Conservation (phyloP, 768 basidiomycete genomes). For the Trametes cubensis region DNA sequence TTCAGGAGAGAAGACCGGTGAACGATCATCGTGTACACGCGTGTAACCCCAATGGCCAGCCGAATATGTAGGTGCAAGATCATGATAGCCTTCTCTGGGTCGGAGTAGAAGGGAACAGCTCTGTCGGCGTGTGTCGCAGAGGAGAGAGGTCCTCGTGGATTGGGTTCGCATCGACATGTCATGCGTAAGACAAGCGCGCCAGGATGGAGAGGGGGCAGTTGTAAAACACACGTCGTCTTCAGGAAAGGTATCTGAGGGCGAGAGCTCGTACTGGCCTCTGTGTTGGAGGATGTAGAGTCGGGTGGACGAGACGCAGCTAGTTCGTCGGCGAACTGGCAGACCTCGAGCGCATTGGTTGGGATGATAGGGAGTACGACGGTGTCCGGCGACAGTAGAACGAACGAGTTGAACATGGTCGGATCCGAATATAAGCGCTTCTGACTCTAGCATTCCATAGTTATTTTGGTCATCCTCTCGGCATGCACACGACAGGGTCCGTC, state of each 20-base stretch:
- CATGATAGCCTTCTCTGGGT: constrained; percentile 29
- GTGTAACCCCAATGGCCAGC: constrained; percentile 2
- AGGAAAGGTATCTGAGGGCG: background rate
- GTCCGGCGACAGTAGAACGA: constrained; percentile 32
- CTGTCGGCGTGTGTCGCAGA: constrained; percentile 9
- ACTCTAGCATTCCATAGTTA: constrained; percentile 1
- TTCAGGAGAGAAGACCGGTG: constrained; percentile 29
- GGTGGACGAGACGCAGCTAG: background rate
- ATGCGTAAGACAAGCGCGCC: constrained; percentile 26
- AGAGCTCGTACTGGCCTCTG: background rate
- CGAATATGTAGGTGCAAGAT: constrained; percentile 25
- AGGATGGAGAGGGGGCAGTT: constrained; percentile 23
- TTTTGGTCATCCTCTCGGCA: too few relatives aligned
- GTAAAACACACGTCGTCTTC: constrained; percentile 23
- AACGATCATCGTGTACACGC: constrained; percentile 29
- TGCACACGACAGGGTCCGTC: background rate
- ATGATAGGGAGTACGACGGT: constrained; percentile 33
- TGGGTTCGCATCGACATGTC: constrained; percentile 35
- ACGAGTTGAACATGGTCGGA: constrained; percentile 28
- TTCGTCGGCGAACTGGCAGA: constrained; percentile 23
- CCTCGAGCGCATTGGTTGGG: constrained; percentile 26
- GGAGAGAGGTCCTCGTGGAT: constrained; percentile 15
- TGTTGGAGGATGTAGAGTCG: background rate
- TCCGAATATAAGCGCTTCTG: constrained; percentile 17
- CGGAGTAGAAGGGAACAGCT: constrained; percentile 26